Evolutionary conservation across 2,329 filamentous ascomycete genomes (phyloP), one percentile per base, ranked within the genome.

Genomic region (Cladosporium phlei): DNA sequence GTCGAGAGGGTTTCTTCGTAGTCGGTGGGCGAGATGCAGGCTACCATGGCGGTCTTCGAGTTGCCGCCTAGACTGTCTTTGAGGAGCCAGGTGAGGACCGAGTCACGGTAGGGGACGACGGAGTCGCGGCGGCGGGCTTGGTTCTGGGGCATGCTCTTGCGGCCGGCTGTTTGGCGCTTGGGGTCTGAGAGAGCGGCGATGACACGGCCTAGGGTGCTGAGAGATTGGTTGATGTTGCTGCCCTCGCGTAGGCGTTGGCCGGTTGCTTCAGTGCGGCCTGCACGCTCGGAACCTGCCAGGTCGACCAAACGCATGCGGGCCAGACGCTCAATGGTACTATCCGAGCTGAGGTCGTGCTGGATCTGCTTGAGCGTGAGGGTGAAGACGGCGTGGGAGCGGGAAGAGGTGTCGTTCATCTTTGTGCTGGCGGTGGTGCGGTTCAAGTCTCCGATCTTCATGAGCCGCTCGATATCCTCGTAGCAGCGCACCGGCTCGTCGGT

Each of bases 351-450:
- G 59, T 96, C 91, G 69, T 97, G 91, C 63, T 96, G 90, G 55
- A 98, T 98, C 68, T 97, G 93, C 70, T 95, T 96, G 49, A 98
- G 77, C 71, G 95, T 93, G 58, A 98, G 93, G 21, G 93, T 98
- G 67, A 98, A 98, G 48, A 98, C 93, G 6, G 93, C 89, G 63
- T 98, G 93, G 54, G 89, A 95, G 65, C 93, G 86, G 53, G 88
- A 95, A 45, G 88, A 95, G 2, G 91, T 97, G 67, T 98, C 93
- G 69, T 98, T 98, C 93, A 98, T 98, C 72, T 96, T 97, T 50
- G 93, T 98, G 63, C 87, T 89, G 11, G 93, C 93, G 16, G 81
- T 85, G 0, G 93, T 97, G 38, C 93, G 83, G 48, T 86, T 95
- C 54, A 78, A 73, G 66, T 98, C 93, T 48, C 93, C 93, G 60